Conservation (phyloP, 805 yeast species). For the Zygotorulaspora chibaensis region DNA sequence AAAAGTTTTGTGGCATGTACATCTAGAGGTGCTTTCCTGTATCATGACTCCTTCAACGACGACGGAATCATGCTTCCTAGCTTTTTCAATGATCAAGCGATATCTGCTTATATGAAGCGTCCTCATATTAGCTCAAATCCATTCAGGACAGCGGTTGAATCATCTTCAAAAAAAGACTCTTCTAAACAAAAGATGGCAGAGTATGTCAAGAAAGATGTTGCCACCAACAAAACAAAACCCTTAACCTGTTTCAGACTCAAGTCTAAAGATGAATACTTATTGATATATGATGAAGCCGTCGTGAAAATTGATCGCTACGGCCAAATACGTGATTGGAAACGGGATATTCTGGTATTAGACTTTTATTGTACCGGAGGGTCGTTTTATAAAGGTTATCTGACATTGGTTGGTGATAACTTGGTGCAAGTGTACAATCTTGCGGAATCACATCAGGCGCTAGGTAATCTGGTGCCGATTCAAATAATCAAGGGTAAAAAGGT, state of each 20-base stretch:
- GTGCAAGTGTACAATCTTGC: slow-evolving; percentile 61
- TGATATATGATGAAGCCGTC: slow-evolving; percentile 70
- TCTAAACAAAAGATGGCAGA: slow-evolving; percentile 33
- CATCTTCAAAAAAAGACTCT: slow-evolving; percentile 24
- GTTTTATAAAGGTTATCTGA: slow-evolving; percentile 44
- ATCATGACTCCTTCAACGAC: slow-evolving; percentile 49
- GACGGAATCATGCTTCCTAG: slow-evolving; percentile 50
- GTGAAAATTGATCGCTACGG: slow-evolving; percentile 60
- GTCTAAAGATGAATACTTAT: slow-evolving; percentile 48
- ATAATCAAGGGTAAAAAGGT: slow-evolving; percentile 70
- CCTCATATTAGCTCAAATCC: slow-evolving; percentile 21
- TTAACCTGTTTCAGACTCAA: slow-evolving; percentile 60
- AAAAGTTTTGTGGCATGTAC: slow-evolving; percentile 65
- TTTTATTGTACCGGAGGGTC: slow-evolving; percentile 41
- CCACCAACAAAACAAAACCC: slow-evolving; percentile 41
- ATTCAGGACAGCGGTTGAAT: slow-evolving; percentile 21
- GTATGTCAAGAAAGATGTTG: slow-evolving; percentile 39
- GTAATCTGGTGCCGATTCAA: slow-evolving; percentile 49
- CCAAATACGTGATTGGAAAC: slow-evolving; percentile 41
- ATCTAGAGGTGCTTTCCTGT: slow-evolving; percentile 60
- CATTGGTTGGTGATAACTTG: slow-evolving; percentile 59
- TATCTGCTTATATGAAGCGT: slow-evolving; percentile 15
- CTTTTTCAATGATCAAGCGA: slow-evolving; percentile 45
- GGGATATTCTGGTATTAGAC: slow-evolving; percentile 40
- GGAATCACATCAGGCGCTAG: slow-evolving; percentile 21